Conservation (phyloP, 2,329 filamentous ascomycete genomes). For the Colletotrichum higginsianum region DNA sequence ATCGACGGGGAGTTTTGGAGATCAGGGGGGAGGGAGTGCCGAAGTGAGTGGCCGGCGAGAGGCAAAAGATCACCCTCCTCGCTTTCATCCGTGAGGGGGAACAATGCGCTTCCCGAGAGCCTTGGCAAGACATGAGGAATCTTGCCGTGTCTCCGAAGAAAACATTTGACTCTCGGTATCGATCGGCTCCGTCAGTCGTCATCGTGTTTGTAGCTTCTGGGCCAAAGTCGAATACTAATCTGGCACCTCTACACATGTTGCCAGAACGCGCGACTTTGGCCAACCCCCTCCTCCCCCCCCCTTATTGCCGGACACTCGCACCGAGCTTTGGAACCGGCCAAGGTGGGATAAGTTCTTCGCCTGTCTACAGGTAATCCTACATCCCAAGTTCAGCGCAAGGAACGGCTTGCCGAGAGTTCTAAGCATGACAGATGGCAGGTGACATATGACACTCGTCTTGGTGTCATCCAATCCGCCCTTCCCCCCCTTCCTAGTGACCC, state of each 20-base stretch:
- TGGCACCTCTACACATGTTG: not conserved
- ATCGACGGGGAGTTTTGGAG: slow-evolving; percentile 7
- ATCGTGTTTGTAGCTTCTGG: not conserved
- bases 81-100: not conserved
- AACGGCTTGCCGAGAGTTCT: slow-evolving; percentile 7
- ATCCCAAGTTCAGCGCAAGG: slow-evolving; percentile 1
- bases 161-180: not conserved
- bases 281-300: too few relatives aligned
- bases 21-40: not conserved
- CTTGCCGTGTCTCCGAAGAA: not conserved
- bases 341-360: not conserved
- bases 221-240: not conserved
- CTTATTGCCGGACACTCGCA: not conserved
- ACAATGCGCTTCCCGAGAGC: not conserved
- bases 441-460: slow-evolving; percentile 23
- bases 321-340: not conserved
- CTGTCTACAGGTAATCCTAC: too few relatives aligned
- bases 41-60: not conserved
- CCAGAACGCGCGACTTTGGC: accelerated
- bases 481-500: too few relatives aligned
- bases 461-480: slow-evolving; percentile 27
- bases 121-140: not conserved
- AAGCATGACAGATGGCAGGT: slow-evolving; percentile 30
- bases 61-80: not conserved
- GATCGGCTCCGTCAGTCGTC: not conserved